Evolutionary conservation across 2,329 filamentous ascomycete genomes (phyloP).

Genomic region (Fusarium sp.): DNA sequence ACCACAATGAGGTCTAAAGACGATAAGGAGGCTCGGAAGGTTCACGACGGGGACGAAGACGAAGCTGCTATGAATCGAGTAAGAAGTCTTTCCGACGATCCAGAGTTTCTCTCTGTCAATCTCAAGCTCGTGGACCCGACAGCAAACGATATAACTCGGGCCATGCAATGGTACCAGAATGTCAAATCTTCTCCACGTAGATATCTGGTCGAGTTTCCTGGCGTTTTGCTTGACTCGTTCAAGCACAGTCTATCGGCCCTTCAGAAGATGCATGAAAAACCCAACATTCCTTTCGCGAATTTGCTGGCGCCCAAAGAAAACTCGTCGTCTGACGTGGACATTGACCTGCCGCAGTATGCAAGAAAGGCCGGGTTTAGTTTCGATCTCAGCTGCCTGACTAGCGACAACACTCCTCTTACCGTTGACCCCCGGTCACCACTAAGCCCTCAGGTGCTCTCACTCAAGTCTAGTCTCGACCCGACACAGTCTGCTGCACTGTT

Average conservation of each 20-base stretch:
- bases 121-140: not conserved
- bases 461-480: not conserved
- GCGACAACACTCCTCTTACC: not conserved
- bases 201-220: not conserved
- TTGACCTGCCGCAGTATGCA: not conserved
- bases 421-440: not conserved
- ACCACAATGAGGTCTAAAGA: not conserved
- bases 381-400: not conserved
- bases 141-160: not conserved
- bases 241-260: not conserved
- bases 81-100: not conserved
- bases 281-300: not conserved
- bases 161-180: not conserved
- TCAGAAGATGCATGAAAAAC: not conserved
- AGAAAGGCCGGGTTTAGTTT: not conserved
- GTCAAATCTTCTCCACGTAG: not conserved
- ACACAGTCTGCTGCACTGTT: not conserved
- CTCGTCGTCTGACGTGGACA: not conserved
- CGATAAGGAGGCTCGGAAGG: not conserved
- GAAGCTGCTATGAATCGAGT: not conserved
- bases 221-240: conserved; percentile 1
- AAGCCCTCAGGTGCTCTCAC: not conserved
- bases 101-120: not conserved
- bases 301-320: not conserved
- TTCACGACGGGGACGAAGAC: not conserved